Evolutionary conservation across 805 yeast species (phyloP), one percentile per base, ranked within the genome.

Genomic region (Hanseniaspora nectarophila): DNA sequence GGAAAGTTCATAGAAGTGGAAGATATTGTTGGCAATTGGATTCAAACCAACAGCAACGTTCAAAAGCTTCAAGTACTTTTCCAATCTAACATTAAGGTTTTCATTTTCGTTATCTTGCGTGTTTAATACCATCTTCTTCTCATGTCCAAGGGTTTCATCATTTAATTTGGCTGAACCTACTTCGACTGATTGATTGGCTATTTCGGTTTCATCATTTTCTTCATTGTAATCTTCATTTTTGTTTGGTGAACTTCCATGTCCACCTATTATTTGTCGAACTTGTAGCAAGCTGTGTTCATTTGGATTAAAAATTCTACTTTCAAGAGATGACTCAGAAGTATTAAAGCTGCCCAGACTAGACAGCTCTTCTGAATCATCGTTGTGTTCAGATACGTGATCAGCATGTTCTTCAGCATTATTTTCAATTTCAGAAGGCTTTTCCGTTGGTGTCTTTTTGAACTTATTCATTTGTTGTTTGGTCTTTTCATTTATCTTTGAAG

Each of bases 1-100:
- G 0, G 97, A 88, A 15, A 92, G 68, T 60, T 92, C 98, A 55
- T 90, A 78, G 63, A 92, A 92, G 56, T 83, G 89, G 60, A 92
- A 83, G 10, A 92, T 63, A 54, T 82, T 73, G 61, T 87, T 88
- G 0, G 94, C 80, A 59, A 86, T 95, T 0, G 95, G 86, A 46
- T 81, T 75, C 60, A 87, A 72, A 1, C 82, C 74, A 44, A 85
- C 73, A 4, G 75, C 68, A 16, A 71, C 66, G 50, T 82, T 73
- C 55, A 92, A 67, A 16, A 75, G 72, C 43, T 78, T 76, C 52
- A 92, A 71, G 62, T 89, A 92, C 4, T 71, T 70, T 57, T 84
- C 88, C 40, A 92, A 68, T 43, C 69, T 54, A 1, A 58, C 35
- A 56, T 65, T 60, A 57, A 66, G 35, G 33, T 49, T 49, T 20